phyloP scores from a whole-genome alignment of 2,329 filamentous ascomycete species.

The Zymoseptoria ardabiliae region DNA sequence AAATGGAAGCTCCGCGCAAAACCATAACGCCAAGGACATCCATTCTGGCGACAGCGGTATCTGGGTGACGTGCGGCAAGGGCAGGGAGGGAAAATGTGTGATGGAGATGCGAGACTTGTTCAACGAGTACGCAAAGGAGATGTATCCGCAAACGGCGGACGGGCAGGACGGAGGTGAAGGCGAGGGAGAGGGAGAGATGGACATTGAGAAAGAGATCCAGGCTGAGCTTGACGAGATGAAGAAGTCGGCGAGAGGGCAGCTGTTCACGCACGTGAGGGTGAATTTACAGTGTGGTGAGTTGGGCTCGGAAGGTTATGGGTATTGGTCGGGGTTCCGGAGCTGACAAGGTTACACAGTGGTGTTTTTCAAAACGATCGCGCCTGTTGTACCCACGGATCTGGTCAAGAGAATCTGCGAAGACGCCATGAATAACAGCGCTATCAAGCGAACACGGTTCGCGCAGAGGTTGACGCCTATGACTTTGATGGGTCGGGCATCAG shows the following conservation, averaged over 20 bases:
- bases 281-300: slow-evolving; percentile 49
- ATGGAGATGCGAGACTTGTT: slow-evolving; percentile 61
- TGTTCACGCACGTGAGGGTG: slow-evolving; percentile 48
- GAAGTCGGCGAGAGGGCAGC: slow-evolving; percentile 39
- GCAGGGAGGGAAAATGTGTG: slow-evolving; percentile 62
- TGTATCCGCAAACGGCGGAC: slow-evolving; percentile 36
- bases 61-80: slow-evolving; percentile 69
- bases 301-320: not conserved
- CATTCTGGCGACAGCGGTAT: slow-evolving; percentile 66
- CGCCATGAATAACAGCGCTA: slow-evolving; percentile 42
- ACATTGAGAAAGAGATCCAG: slow-evolving; percentile 66
- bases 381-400: slow-evolving; percentile 53
- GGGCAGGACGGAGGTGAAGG: slow-evolving; percentile 30
- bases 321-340: not conserved
- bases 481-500: slow-evolving; percentile 58
- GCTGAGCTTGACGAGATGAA: slow-evolving; percentile 63
- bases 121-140: slow-evolving; percentile 56
- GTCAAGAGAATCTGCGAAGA: slow-evolving; percentile 53
- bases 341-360: slow-evolving; percentile 37
- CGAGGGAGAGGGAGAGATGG: slow-evolving; percentile 32
- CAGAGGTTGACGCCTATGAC: slow-evolving; percentile 55
- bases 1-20: slow-evolving; percentile 17
- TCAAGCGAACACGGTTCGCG: slow-evolving; percentile 50
- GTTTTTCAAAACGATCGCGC: slow-evolving; percentile 51
- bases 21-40: slow-evolving; percentile 33